Evolutionary conservation across 306 rosid species (phyloP), one percentile per base, ranked within the genome.

Genomic region (Lablab purpureus): DNA sequence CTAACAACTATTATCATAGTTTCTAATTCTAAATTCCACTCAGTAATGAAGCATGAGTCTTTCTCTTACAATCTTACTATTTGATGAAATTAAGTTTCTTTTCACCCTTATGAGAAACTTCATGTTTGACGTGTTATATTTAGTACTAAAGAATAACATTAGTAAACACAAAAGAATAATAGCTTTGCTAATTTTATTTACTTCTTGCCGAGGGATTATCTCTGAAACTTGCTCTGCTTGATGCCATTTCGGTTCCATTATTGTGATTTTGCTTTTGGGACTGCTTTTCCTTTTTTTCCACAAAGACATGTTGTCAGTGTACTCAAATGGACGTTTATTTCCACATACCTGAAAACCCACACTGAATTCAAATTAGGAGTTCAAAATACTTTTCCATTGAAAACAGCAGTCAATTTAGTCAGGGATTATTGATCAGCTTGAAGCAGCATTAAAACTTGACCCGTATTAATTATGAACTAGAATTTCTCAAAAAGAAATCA

Each of bases 321-420:
- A 67, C 79, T 87, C 87, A 77, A 79, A 66, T 43, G 87, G 84
- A 23, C 88, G 89, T 83, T 87, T 90, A 71, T 75, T 79, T 79
- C 65, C 79, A 15, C 54, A 67, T 1, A 75, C 72, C 84, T 81
- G 87, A 56, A 81, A 62, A 37, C 74, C 83, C 82, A 52, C 15
- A 7, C 23, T 37, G 21, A 37, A 28, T 25, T 54, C 32, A 51
- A 17, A 52, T 51, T 2, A 11, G 21, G 73, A 32, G 28, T 37
- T 66, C 54, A 43, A 22, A 66, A 21, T 51, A 6, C 46, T 19
- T 76, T 65, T 50, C 14, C 74, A 60, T 11, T 22, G 8, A 49
- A 45, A 41, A 49, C 19, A 45, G 17, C 41, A 17, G 14, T 56
- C 25, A 21, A 46, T 47, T 76, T 27, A 27, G 14, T 8, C 52